Percentiles rank a stretch among this genome's conserved stretches.
Conservation (phyloP, 192 early-diverging fungal species). For the Kickxella alabastrina region DNA sequence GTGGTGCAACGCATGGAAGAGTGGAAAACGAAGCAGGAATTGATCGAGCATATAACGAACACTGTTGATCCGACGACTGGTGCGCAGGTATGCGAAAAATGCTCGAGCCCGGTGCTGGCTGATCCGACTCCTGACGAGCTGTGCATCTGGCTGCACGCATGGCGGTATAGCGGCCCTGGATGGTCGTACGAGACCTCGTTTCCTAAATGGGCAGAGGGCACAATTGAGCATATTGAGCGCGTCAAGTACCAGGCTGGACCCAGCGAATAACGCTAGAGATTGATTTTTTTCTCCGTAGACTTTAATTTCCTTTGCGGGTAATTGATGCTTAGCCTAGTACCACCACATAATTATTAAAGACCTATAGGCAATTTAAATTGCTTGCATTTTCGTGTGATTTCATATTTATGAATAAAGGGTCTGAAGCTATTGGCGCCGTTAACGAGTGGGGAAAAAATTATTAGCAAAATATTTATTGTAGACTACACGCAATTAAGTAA, state of each 20-base stretch:
- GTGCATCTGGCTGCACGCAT: conserved; percentile 89
- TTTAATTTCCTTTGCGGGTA: too few species aligned
- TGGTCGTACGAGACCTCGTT: conserved; percentile 77
- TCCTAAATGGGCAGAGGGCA: conserved; percentile 75
- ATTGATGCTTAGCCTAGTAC: too few species aligned
- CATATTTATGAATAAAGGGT: too few species aligned
- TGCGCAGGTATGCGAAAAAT: conserved; percentile 57
- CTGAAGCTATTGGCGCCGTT: too few species aligned
- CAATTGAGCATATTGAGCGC: conserved; percentile 36
- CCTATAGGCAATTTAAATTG: too few species aligned
- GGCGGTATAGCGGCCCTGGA: conserved; percentile 67
- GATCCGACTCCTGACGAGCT: conserved; percentile 77
- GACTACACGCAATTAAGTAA: too few species aligned
- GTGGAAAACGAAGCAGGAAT: conserved; percentile 31
- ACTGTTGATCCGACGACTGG: conserved; percentile 10
- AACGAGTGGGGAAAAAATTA: too few species aligned
- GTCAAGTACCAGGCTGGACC: conserved; percentile 19
- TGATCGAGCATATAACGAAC: conserved; percentile 12
- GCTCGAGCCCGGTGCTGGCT: conserved; percentile 49
- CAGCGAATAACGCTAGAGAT: background rate
- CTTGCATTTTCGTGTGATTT: too few species aligned
- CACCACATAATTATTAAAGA: too few species aligned
- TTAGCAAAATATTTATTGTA: too few species aligned
- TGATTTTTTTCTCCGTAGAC: background rate
- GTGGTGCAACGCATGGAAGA: conserved; percentile 35